Evolutionary conservation across 768 basidiomycete genomes (phyloP).

Genomic region (Heimioporus sp.): DNA sequence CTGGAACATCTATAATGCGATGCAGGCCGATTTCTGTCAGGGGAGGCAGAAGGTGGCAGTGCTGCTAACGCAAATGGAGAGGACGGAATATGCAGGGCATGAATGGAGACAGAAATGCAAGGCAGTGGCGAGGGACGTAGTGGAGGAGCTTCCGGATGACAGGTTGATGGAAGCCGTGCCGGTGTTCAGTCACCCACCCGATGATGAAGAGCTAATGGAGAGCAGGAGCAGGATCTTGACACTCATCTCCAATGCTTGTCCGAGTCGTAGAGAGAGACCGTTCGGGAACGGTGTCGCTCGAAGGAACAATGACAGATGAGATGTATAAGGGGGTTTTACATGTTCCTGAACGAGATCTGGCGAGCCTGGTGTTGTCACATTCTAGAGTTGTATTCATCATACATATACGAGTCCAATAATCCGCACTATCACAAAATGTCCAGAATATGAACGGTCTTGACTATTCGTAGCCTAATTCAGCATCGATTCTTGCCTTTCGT

Average conservation of each 20-base stretch:
- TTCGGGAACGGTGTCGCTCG: not conserved
- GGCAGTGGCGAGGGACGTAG: conserved; percentile 4
- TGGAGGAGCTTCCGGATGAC: conserved; percentile 10
- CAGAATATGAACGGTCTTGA: not conserved
- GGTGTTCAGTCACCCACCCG: conserved; percentile 2
- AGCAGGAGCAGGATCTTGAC: conserved; percentile 21
- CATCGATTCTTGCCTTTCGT: conserved; percentile 59
- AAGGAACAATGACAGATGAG: not conserved
- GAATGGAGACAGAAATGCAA: conserved; percentile 18
- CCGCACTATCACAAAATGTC: not conserved
- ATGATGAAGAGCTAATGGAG: conserved; percentile 12
- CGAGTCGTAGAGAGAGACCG: not conserved
- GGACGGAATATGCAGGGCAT: conserved; percentile 1
- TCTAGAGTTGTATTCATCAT: conserved; percentile 2
- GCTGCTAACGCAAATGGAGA: conserved; percentile 15
- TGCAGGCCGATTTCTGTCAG: conserved; percentile 14
- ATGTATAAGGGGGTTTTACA: not conserved
- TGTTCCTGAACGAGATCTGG: not conserved
- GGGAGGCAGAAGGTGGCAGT: conserved; percentile 11
- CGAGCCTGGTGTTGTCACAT: not conserved
- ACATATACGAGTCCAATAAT: conserved; percentile 1
- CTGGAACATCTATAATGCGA: conserved; percentile 22
- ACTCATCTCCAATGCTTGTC: conserved; percentile 17
- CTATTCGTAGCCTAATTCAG: conserved; percentile 59
- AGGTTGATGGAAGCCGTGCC: conserved; percentile 21